Evolutionary conservation across 2,329 filamentous ascomycete species (phyloP), one percentile per base, ranked within the genome.

Genomic region (Sporothrix brunneoviolacea): DNA sequence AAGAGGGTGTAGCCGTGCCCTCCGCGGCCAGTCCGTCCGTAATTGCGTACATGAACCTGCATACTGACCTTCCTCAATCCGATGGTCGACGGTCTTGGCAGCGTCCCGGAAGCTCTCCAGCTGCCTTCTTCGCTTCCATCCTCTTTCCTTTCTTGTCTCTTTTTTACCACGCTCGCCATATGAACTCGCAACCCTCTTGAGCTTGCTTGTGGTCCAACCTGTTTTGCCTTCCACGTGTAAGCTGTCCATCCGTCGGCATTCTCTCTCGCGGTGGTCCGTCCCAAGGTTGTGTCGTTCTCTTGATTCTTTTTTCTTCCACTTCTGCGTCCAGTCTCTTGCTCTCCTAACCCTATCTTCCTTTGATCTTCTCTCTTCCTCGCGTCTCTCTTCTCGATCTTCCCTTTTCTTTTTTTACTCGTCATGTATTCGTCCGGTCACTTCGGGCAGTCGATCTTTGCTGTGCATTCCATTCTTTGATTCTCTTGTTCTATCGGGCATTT

Each of bases 81-180:
- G 45, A 40, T 48, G 45, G 45, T 41, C 15, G 37, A 48, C 19
- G 8, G 18, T 24, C 37, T 48, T 48, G 45, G 45, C 45, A 41
- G 32, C 41, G 37, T 27, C 37, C 33, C 45, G 37, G 45, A 48
- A 40, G 45, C 35, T 22, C 36, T 32, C 19, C 24, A 7, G 10
- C 19, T 10, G 19, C 33, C 8, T 19, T 30, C 22, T 18, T 1
- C 28, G 12, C 9, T 24, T 21, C 15, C 19, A 15, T 21, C n/a
- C 22, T 24, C 35, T 5, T 38, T 30, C 50, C 37, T 24, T 18
- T 9, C 24, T 36, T 21, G 8, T 8, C 15, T 36, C 21, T 27
- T 15, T 30, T 13, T 19, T 30, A 4, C n/a, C n/a, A n/a, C n/a
- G n/a, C n/a, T n/a, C n/a, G n/a, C n/a, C n/a, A n/a, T n/a, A n/a